These are phyloP conservation scores for Sordariomycetes sp. DNA, from an alignment of 2,329 filamentous ascomycete species.

Conservation along the genomic window DNA sequence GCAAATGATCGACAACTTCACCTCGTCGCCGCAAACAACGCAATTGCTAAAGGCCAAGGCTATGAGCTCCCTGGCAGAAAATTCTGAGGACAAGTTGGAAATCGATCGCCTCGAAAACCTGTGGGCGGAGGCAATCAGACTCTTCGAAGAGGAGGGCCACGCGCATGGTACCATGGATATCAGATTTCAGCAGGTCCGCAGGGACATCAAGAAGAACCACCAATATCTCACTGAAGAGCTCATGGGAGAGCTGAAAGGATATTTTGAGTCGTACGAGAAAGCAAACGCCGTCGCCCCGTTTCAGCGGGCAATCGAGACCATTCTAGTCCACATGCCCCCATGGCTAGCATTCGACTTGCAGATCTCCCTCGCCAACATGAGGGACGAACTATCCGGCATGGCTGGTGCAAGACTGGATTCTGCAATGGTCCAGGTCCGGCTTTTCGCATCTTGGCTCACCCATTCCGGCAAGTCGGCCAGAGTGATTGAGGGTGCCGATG, in stretches of 20 bases:
- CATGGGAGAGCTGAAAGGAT: background rate
- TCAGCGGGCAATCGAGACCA: background rate
- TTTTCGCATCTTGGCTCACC: background rate
- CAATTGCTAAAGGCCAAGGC: too few relatives aligned
- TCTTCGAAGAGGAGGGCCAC: background rate
- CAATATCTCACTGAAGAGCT: too few relatives aligned
- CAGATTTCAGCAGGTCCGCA: background rate
- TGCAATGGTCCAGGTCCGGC: background rate
- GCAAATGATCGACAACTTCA: background rate
- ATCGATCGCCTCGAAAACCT: too few relatives aligned
- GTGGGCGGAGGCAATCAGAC: background rate
- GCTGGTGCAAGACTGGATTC: background rate
- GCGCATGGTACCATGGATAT: background rate
- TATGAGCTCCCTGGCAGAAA: too few relatives aligned
- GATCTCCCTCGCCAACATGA: constrained; percentile 1
- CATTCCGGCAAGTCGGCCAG: constrained; percentile 1
- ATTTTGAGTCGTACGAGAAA: background rate
- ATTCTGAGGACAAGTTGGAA: too few relatives aligned
- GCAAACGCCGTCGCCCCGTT: background rate
- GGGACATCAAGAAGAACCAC: background rate
- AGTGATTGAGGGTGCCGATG: background rate
- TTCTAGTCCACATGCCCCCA: background rate
- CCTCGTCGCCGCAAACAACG: too few relatives aligned
- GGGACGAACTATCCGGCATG: background rate
- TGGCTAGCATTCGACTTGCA: background rate